Evolutionary conservation across 345 rosid species (phyloP), one percentile per base, ranked within the genome.

Genomic region (Hibiscus mutabilis): DNA sequence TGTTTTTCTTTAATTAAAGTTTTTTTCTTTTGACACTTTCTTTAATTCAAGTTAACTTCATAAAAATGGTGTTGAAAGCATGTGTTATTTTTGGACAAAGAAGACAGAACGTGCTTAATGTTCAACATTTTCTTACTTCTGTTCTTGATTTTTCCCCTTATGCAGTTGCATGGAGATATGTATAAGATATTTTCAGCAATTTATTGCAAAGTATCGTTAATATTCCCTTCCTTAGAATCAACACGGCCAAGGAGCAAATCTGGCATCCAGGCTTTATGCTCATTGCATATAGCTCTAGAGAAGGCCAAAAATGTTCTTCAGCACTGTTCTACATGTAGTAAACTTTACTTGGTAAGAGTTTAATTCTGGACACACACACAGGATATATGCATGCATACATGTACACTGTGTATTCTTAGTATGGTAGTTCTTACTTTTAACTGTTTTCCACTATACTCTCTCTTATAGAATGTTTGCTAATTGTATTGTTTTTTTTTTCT

Each of bases 171-270:
- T 85, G 97, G 96, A 81, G 90, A 82, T 25, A 86, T 95, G 96
- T 90, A 91, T 74, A 92, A 85, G 82, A 79, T 83, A 56, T 84
- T 95, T 68, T 89, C 94, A 10, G 85, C 79, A 73, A 80, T 85
- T 74, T 86, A 88, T 52, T 89, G 97, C 79, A 90, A 90, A 77
- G 83, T 89, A 46, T 63, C 88, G 64, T 84, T 93, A 3, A 76
- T 96, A 79, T 96, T 96, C 73, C 98, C 99, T 6, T 86, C 91
- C 5, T 79, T 96, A 81, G 99, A 96, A 87, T 97, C 88, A 19
- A 91, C 97, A 76, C 81, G 98, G 64, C 98, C 99, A 61, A 83
- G 98, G 79, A 96, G 98, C 82, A 96, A 82, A 84, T 92, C 98
- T 63, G 99, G 99, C 68, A 92, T 96, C 76, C 99, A 96, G 19